Evolutionary conservation across 345 rosid species (phyloP), one percentile per base, ranked within the genome.

Genomic region (Salix purpurea): DNA sequence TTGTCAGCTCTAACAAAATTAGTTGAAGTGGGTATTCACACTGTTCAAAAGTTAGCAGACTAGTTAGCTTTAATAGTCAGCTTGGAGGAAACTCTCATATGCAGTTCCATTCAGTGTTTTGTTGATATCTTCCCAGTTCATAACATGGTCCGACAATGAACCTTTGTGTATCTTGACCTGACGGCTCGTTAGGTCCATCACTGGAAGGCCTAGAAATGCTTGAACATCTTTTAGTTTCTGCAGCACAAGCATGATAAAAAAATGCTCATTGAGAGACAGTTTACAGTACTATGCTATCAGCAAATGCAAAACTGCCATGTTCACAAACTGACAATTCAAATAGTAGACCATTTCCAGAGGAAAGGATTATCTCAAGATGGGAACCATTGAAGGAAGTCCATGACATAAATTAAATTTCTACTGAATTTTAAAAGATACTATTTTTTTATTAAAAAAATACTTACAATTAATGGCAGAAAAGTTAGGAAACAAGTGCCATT

Each of bases 121-220:
- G 83, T 83, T 83, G 54, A 96, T 86, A 69, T 96, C 96, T 79
- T 91, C 93, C 97, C 97, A 96, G 72, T 96, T 96, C 83, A 82
- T 78, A 52, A 96, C 78, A 54, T 86, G 93, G 56, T 85, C 91
- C 1, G 95, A 86, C 52, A 96, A 79, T 6, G 87, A 81, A 67
- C 98, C 99, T 76, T 84, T 87, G 80, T 96, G 99, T 83, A 96
- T 96, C 50, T 96, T 96, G 65, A 96, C 94, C 70, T 96, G 99
- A 32, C 90, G 92, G 76, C 98, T 96, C 7, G 75, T 86, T 75
- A 96, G 79, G 64, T 87, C 77, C 90, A 84, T 86, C 74, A 44
- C 62, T 0, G 97, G 98, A 46, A 96, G 85, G 83, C 88, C 82
- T 50, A 96, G 84, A 77, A 93, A 96, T 76, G 87, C 89, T 65